Evolutionary conservation across 257 asterid species (phyloP).

Genomic region (Nemophila menziesii): DNA sequence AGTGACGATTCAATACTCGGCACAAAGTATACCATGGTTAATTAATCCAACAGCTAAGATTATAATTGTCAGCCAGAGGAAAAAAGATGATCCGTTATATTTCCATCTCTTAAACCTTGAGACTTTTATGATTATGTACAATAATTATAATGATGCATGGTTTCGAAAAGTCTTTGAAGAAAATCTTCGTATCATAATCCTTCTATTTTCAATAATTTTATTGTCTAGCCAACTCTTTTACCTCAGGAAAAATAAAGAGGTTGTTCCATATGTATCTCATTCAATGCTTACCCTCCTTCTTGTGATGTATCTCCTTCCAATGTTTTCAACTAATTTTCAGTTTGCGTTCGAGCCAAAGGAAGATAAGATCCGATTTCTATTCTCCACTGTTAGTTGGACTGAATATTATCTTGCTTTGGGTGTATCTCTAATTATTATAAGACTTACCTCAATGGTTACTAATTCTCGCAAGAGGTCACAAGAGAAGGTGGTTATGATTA

Average conservation of each 20-base stretch:
- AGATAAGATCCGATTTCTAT: neutral
- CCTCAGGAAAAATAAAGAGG: neutral
- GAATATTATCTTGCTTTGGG: slow-evolving; percentile 6
- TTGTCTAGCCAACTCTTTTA: slow-evolving; percentile 8
- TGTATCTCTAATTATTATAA: neutral
- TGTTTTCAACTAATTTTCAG: slow-evolving; percentile 5
- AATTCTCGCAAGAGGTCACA: neutral
- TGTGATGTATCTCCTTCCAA: slow-evolving; percentile 8
- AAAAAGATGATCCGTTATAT: slow-evolving; percentile 8
- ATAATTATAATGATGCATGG: slow-evolving; percentile 6
- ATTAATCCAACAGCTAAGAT: slow-evolving; percentile 10
- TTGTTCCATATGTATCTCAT: slow-evolving; percentile 8
- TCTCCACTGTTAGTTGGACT: slow-evolving; percentile 1
- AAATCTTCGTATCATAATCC: slow-evolving; percentile 1
- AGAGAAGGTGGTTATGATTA: neutral
- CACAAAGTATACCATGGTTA: slow-evolving; percentile 10
- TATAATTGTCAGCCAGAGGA: slow-evolving; percentile 10
- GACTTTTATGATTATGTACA: slow-evolving; percentile 6
- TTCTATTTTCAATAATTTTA: slow-evolving; percentile 5
- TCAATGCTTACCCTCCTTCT: slow-evolving; percentile 3
- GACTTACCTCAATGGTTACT: neutral
- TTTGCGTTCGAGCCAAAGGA: slow-evolving; percentile 8
- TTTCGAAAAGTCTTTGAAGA: slow-evolving; percentile 5
- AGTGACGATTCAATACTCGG: slow-evolving; percentile 8
- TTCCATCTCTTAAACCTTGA: slow-evolving; percentile 5